These are phyloP conservation scores for Durio zibethinus DNA, from an alignment of 345 rosid genomes.

Conservation along the genomic window DNA sequence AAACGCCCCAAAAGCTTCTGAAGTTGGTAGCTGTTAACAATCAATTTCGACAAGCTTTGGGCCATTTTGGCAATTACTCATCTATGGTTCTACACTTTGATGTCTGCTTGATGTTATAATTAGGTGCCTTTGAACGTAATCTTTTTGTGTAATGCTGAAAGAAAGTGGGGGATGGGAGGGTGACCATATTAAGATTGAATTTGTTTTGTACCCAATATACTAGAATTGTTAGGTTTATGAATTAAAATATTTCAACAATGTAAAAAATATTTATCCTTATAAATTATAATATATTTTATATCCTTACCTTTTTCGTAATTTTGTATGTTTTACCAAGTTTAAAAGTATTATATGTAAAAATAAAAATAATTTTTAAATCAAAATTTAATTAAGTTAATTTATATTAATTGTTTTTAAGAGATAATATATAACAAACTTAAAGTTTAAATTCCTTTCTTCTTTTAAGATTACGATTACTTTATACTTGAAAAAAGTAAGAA, in stretches of 20 bases:
- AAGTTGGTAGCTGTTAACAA: background rate
- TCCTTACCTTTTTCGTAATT: too few species aligned
- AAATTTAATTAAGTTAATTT: too few species aligned
- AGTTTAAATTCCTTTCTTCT: too few species aligned
- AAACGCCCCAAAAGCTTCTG: background rate
- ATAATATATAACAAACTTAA: too few species aligned
- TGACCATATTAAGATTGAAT: background rate
- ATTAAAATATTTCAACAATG: background rate
- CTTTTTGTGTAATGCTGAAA: background rate
- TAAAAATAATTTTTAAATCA: too few species aligned
- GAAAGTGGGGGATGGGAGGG: background rate
- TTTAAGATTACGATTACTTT: too few species aligned
- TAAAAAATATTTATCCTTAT: too few species aligned
- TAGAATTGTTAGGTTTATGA: background rate
- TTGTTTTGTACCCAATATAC: background rate
- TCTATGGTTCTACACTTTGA: background rate
- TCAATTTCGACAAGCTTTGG: background rate
- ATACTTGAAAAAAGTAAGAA: too few species aligned
- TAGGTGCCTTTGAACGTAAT: background rate
- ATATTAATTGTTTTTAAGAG: too few species aligned
- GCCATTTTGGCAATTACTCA: constrained; percentile 3
- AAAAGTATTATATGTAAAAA: too few species aligned
- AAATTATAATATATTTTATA: too few species aligned
- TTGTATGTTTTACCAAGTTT: too few species aligned
- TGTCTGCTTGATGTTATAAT: background rate